Base-by-base conservation (phyloP, 805 yeast genomes). In the Saccharomycopsis malanga region DNA sequence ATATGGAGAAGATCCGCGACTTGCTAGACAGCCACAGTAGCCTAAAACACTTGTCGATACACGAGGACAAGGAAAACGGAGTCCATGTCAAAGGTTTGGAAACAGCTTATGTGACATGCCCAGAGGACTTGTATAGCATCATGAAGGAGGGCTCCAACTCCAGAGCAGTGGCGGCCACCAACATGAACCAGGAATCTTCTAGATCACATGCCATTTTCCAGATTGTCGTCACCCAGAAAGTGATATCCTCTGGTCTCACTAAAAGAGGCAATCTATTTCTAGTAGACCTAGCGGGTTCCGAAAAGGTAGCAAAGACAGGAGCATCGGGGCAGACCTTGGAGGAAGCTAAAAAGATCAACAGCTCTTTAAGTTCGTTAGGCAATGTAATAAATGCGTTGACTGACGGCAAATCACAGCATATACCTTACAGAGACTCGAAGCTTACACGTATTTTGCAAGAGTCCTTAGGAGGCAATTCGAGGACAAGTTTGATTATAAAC, bases 301-400 rank as follows among this genome's bases (percentile, higher is more conserved):
- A 89, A 61, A 84, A 80, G 60, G 77, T 81, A 34, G 78, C 79
- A 49, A 82, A 79, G 53, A 78, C 93, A 0, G 91, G 93, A 2
- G 91, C 89, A 1, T 63, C 76, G 0, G 93, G 93, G 1, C 78
- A 77, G 55, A 72, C 81, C 1, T 65, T 84, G 5, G 89, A 87
- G 58, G 96, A 88, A 56, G 87, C 95, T 0, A 84, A 84, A 57
- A 85, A 82, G 52, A 83, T 88, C 56, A 89, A 88, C 62, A 73
- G 79, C 37, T 84, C 95, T 0, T 70, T 87, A 34, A 78, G 87
- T 4, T 74, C 88, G 0, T 68, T 88, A 47, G 95, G 95, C 3
- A 79, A 81, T 61, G 94, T 87, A 14, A 86, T 88, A 36, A 78
- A 84, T 56, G 76, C 87, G 0, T 72, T 89, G 40, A 81, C 94